These are phyloP conservation scores for Pythium myriotylum DNA, from an alignment of 352 stramenopile species.

Conservation along the genomic window DNA sequence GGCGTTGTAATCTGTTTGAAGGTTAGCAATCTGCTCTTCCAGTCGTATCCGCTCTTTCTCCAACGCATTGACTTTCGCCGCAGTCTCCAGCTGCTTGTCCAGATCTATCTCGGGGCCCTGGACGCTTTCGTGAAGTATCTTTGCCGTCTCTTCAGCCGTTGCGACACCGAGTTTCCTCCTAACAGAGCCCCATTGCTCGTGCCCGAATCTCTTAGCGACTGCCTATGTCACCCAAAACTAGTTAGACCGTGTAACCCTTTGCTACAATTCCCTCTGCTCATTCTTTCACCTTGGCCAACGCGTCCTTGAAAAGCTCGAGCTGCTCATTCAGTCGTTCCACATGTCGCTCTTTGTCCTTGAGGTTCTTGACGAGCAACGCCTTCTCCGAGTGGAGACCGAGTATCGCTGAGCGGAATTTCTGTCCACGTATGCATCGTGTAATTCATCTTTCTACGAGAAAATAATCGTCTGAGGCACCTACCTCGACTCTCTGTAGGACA, in stretches of 20 bases:
- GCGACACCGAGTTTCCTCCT: background rate
- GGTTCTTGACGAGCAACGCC: constrained; percentile 28
- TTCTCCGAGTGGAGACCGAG: constrained; percentile 48
- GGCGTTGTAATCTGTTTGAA: constrained; percentile 1
- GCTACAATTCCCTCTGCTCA: too few relatives aligned
- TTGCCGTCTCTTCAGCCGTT: background rate
- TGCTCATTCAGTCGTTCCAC: constrained; percentile 46
- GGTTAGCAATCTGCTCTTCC: constrained; percentile 5
- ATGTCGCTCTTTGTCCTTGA: constrained; percentile 37
- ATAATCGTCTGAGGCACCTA: constrained; percentile 20
- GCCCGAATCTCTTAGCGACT: constrained; percentile 2
- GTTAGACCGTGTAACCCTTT: too few relatives aligned
- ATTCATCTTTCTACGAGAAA: background rate
- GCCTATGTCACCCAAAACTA: constrained; percentile 1
- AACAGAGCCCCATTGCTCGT: too few relatives aligned
- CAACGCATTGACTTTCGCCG: constrained; percentile 5
- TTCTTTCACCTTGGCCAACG: constrained; percentile 38
- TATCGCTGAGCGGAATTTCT: constrained; percentile 45
- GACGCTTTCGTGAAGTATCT: background rate
- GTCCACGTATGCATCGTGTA: background rate
- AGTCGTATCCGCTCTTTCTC: constrained; percentile 24
- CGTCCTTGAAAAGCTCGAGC: constrained; percentile 66
- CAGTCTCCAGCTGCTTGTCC: constrained; percentile 14
- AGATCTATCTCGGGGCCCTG: background rate
- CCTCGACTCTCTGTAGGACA: constrained; percentile 55